These are phyloP conservation scores for Tirmania nivea DNA, from an alignment of 495 filamentous ascomycete species.

Conservation along the genomic window DNA sequence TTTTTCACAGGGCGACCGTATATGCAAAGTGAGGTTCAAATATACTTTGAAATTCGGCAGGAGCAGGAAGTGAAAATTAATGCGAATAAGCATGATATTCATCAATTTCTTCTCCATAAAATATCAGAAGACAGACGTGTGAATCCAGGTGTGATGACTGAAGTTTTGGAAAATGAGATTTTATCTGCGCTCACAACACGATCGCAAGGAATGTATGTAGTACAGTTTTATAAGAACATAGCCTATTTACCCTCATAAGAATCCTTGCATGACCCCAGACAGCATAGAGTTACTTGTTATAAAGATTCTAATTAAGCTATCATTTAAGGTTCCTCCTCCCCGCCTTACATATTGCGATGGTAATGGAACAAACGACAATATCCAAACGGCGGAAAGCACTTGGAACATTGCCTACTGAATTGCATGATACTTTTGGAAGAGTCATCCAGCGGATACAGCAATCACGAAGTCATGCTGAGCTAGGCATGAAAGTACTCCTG, in stretches of 20 bases:
- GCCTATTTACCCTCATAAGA: too few relatives aligned
- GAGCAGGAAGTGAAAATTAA: neutral
- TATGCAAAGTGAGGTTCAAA: neutral
- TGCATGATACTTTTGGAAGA: neutral
- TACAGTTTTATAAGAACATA: too few relatives aligned
- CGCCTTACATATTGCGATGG: neutral
- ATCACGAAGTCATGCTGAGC: neutral
- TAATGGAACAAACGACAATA: neutral
- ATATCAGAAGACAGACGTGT: neutral
- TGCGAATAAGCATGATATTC: neutral
- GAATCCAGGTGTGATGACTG: neutral
- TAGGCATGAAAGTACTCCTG: neutral
- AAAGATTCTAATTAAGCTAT: neutral
- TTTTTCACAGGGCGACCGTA: neutral
- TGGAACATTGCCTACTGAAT: neutral
- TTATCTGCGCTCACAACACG: neutral
- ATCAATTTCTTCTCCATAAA: neutral
- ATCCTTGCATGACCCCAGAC: too few relatives aligned
- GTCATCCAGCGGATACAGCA: neutral
- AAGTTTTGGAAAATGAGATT: neutral
- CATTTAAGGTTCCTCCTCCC: neutral
- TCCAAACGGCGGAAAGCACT: neutral
- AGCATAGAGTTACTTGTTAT: too few relatives aligned
- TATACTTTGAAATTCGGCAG: neutral
- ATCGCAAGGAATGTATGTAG: too few relatives aligned